Conservation (phyloP, 2,329 filamentous ascomycete genomes). For the Pseudonectria foliicola region DNA sequence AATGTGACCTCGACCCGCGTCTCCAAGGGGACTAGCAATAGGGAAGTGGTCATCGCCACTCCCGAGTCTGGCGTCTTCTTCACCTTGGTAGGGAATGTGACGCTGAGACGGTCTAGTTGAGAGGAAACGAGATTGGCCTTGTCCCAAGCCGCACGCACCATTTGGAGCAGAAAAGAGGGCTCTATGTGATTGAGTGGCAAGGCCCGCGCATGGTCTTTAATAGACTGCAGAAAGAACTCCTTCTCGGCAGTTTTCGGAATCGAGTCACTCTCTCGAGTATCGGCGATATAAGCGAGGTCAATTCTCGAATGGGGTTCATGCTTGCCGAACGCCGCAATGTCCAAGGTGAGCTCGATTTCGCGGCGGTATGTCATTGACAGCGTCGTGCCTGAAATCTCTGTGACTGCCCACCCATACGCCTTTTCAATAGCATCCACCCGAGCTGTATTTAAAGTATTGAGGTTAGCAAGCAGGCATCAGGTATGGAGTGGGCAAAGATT, state of each 20-base stretch:
- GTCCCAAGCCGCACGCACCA: slow-evolving; percentile 60
- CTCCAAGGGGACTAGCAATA: slow-evolving; percentile 57
- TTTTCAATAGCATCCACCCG: slow-evolving; percentile 60
- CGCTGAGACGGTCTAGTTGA: slow-evolving; percentile 54
- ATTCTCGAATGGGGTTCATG: slow-evolving; percentile 46
- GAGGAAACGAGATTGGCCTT: slow-evolving; percentile 52
- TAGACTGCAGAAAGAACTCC: slow-evolving; percentile 68
- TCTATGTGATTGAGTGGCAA: slow-evolving; percentile 51
- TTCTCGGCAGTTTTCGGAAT: slow-evolving; percentile 55
- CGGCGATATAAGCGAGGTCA: slow-evolving; percentile 63
- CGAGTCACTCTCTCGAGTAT: slow-evolving; percentile 45
- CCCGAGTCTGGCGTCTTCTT: slow-evolving; percentile 57
- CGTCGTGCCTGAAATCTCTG: slow-evolving; percentile 51
- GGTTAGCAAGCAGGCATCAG: slow-evolving; percentile 20
- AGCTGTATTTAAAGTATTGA: slow-evolving; percentile 43
- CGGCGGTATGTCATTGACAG: slow-evolving; percentile 69
- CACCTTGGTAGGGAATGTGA: slow-evolving; percentile 59
- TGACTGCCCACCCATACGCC: slow-evolving; percentile 64
- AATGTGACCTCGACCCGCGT: slow-evolving; percentile 63
- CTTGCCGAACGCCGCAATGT: slow-evolving; percentile 53
- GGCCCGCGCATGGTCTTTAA: slow-evolving; percentile 59
- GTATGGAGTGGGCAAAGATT: background rate
- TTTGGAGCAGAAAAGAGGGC: slow-evolving; percentile 49
- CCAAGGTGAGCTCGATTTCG: slow-evolving; percentile 67
- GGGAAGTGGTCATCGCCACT: slow-evolving; percentile 51